Conservation (phyloP, 805 yeast genomes). For the Yamadazyma scolyti region DNA sequence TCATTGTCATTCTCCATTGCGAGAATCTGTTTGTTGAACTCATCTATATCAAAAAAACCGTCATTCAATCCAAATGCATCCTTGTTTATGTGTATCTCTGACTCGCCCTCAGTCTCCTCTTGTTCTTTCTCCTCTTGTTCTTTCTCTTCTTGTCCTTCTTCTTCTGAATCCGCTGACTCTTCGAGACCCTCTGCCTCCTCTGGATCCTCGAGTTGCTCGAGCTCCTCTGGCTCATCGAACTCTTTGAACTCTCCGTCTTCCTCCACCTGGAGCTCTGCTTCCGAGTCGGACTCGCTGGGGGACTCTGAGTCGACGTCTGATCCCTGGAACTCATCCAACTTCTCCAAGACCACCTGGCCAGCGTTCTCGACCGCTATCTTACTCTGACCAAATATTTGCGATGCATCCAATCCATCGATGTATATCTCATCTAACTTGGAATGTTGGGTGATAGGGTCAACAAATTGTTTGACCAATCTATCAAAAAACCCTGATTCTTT, state of each 20-base stretch:
- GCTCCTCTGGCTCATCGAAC: slow-evolving; percentile 12
- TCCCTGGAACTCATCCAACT: slow-evolving; percentile 54
- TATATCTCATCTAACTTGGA: slow-evolving; percentile 79
- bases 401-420: slow-evolving; percentile 82
- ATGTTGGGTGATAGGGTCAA: slow-evolving; percentile 54
- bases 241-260: slow-evolving; percentile 20
- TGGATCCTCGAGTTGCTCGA: slow-evolving; percentile 15
- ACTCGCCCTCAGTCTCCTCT: slow-evolving; percentile 15
- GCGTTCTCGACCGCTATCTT: slow-evolving; percentile 80
- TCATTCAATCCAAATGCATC: slow-evolving; percentile 74
- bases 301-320: slow-evolving; percentile 31
- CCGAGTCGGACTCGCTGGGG: slow-evolving; percentile 29
- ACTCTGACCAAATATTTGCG: slow-evolving; percentile 92
- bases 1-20: slow-evolving; percentile 43
- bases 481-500: slow-evolving; percentile 18
- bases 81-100: slow-evolving; percentile 18
- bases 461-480: slow-evolving; percentile 40
- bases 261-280: slow-evolving; percentile 28
- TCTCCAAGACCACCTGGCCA: slow-evolving; percentile 57
- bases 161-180: slow-evolving; percentile 10
- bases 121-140: slow-evolving; percentile 12
- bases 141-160: slow-evolving; percentile 1
- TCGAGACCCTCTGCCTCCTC: slow-evolving; percentile 12
- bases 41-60: slow-evolving; percentile 79
- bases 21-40: slow-evolving; percentile 72